Evolutionary conservation across 73 alveolate genomes (phyloP).

Genomic region (Breviolum minutum): DNA sequence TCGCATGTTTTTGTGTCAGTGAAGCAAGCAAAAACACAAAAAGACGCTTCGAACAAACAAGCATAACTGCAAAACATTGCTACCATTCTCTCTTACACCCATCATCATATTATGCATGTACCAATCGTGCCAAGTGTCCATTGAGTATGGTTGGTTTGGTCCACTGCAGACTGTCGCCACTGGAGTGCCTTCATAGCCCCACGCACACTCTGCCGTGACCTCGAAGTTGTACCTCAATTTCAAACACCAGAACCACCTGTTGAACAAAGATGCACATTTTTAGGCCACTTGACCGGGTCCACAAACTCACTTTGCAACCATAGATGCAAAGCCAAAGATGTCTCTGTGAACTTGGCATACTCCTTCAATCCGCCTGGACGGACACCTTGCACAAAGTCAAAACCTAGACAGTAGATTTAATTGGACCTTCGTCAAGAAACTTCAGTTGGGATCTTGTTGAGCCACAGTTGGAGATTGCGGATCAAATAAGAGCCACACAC

Average conservation of each 20-base stretch:
- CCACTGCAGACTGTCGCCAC: constrained; percentile 50
- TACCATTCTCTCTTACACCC: too few relatives aligned
- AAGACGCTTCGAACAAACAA: background rate
- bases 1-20: background rate
- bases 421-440: background rate
- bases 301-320: background rate
- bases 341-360: constrained; percentile 26
- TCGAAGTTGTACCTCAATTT: constrained; percentile 41
- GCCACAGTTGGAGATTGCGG: background rate
- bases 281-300: too few relatives aligned
- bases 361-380: constrained; percentile 9
- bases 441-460: background rate
- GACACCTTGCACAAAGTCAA: background rate
- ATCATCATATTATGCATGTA: background rate
- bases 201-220: constrained; percentile 42
- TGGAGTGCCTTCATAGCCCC: constrained; percentile 57
- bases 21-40: background rate
- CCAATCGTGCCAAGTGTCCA: constrained; percentile 15
- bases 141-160: background rate
- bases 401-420: too few relatives aligned
- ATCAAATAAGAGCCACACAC: background rate
- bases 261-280: too few relatives aligned
- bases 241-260: background rate
- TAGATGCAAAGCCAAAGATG: constrained; percentile 43
- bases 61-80: background rate